Conservation (phyloP, 2,329 filamentous ascomycete genomes). For the Cordyceps pruinosa region DNA sequence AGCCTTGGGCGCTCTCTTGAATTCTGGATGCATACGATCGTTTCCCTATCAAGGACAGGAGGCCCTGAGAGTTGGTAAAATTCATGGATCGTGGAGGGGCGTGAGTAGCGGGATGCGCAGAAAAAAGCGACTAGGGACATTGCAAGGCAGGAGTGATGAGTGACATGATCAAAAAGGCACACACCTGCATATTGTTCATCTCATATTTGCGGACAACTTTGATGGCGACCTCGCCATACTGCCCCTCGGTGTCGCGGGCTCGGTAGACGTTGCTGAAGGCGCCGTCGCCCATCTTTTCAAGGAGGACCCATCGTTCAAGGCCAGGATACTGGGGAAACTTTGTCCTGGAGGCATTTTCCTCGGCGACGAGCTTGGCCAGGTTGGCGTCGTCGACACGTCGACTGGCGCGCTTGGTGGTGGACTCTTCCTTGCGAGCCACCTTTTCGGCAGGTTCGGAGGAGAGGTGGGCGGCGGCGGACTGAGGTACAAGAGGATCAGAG, state of each 20-base stretch:
- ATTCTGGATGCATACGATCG: conserved; percentile 90
- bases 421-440: conserved; percentile 23
- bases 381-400: conserved; percentile 54
- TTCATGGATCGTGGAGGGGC: conserved; percentile 18
- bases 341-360: conserved; percentile 78
- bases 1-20: conserved; percentile 89
- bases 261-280: conserved; percentile 98
- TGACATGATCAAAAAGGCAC: conserved; percentile 4
- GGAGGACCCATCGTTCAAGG: conserved; percentile 61
- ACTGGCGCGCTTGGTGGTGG: conserved; percentile 22
- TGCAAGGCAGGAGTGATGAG: conserved; percentile 18
- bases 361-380: conserved; percentile 78
- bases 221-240: conserved; percentile 80
- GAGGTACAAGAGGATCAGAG: conserved; percentile 57
- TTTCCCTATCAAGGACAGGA: conserved; percentile 61
- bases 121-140: conserved; percentile 6
- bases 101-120: not conserved
- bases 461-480: conserved; percentile 57
- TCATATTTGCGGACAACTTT: conserved; percentile 98
- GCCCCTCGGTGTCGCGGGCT: conserved; percentile 66
- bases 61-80: conserved; percentile 48
- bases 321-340: conserved; percentile 64
- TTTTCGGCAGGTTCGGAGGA: conserved; percentile 57
- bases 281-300: conserved; percentile 95
- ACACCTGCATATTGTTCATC: conserved; percentile 98